Evolutionary conservation across 1,284 basidiomycete species (phyloP).

Genomic region (Boletellus deceptivus): DNA sequence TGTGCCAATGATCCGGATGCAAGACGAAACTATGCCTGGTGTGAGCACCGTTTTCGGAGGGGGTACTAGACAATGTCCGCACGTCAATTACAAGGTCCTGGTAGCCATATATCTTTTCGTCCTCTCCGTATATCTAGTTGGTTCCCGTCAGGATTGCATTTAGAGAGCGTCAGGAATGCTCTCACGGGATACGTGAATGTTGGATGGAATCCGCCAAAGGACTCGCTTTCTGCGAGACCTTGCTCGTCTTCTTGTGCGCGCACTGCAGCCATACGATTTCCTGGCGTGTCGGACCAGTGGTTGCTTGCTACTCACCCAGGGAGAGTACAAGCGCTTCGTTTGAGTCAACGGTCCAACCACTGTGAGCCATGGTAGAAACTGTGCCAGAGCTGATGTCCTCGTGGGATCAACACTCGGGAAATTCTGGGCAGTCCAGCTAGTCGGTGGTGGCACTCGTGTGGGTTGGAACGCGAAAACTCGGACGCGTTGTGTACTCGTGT

Average conservation of each 20-base stretch:
- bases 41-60: slow-evolving; percentile 8
- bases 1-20: slow-evolving; percentile 84
- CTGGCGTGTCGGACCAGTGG: slow-evolving; percentile 4
- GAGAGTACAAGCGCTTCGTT: slow-evolving; percentile 74
- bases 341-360: slow-evolving; percentile 73
- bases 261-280: slow-evolving; percentile 39
- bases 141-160: slow-evolving; percentile 8
- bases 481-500: slow-evolving; percentile 33
- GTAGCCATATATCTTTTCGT: slow-evolving; percentile 97
- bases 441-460: too few relatives aligned
- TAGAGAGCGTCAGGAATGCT: background rate
- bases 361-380: slow-evolving; percentile 37
- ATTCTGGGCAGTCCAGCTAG: too few relatives aligned
- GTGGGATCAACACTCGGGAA: background rate
- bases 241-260: slow-evolving; percentile 64
- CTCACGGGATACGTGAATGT: slow-evolving; percentile 85
- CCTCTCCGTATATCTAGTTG: slow-evolving; percentile 85
- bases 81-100: slow-evolving; percentile 81
- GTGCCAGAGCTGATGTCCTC: background rate
- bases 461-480: background rate
- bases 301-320: slow-evolving; percentile 50
- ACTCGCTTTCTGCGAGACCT: slow-evolving; percentile 56
- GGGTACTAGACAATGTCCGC: slow-evolving; percentile 28
- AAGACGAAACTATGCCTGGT: slow-evolving; percentile 65
- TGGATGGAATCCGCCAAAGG: slow-evolving; percentile 71